A percentile compares a stretch with the other conserved stretches of the same genome.
Conservation (phyloP, 805 yeast genomes). For the Saccharomyces paradoxus region DNA sequence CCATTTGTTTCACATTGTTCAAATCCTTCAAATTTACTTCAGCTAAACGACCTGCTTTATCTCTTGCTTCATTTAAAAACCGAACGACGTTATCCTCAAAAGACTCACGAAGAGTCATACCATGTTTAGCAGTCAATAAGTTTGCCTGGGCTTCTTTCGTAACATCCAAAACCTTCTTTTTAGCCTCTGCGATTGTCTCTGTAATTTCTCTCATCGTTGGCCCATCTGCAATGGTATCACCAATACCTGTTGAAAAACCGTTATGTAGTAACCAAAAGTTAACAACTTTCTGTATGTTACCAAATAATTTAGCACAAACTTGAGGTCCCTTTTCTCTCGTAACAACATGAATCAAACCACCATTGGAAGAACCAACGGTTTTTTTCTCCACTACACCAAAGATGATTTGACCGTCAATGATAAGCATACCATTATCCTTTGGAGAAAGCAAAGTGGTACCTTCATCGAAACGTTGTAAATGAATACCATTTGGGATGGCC, state of each 20-base stretch:
- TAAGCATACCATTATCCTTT: conserved; percentile 90
- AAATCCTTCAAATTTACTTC: conserved; percentile 90
- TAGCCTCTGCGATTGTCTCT: conserved; percentile 86
- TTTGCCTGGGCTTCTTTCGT: conserved; percentile 88
- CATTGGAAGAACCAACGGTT: conserved; percentile 97
- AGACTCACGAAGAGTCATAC: conserved; percentile 98
- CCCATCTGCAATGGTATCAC: conserved; percentile 98
- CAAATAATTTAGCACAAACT: conserved; percentile 81
- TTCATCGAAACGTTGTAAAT: conserved; percentile 88
- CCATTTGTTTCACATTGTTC: conserved; percentile 98
- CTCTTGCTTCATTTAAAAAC: conserved; percentile 95
- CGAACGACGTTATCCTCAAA: conserved; percentile 96
- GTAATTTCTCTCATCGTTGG: conserved; percentile 91
- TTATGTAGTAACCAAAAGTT: conserved; percentile 94
- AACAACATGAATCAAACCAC: conserved; percentile 95
- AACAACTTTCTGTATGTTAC: conserved; percentile 89
- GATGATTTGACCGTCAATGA: conserved; percentile 91
- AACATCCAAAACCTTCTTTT: conserved; percentile 87
- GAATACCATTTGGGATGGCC: conserved; percentile 94
- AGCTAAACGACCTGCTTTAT: conserved; percentile 97
- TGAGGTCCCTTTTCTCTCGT: conserved; percentile 95
- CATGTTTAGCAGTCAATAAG: conserved; percentile 87
- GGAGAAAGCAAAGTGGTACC: conserved; percentile 77
- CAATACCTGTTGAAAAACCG: conserved; percentile 98
- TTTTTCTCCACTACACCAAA: conserved; percentile 98